Conservation (phyloP, 805 yeast species). For the Candida sithepensis region DNA sequence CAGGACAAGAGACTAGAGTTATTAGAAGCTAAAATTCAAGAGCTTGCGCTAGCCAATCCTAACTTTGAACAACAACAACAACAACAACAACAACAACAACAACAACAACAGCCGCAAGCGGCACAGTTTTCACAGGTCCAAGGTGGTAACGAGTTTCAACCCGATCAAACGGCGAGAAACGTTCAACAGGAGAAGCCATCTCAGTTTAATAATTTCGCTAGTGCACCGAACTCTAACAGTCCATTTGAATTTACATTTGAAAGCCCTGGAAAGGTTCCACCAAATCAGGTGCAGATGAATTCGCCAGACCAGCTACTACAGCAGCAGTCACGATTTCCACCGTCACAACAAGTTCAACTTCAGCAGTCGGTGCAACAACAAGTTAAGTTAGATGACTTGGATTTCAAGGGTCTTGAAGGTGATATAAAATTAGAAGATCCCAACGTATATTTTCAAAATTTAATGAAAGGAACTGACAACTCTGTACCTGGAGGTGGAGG, state of each 20-base stretch:
- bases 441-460: constrained; percentile 12
- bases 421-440: constrained; percentile 13
- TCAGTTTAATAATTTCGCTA: neutral
- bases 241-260: constrained; percentile 14
- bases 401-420: neutral
- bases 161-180: neutral
- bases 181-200: neutral
- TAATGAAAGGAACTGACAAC: constrained; percentile 6
- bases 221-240: constrained; percentile 5
- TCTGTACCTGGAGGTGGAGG: neutral
- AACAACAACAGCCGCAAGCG: constrained; percentile 3
- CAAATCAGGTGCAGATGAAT: neutral
- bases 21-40: constrained; percentile 37
- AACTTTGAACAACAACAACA: neutral
- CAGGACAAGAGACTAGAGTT: constrained; percentile 49
- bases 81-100: constrained; percentile 2
- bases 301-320: neutral
- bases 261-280: constrained; percentile 3
- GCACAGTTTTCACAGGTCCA: neutral
- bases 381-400: constrained; percentile 10
- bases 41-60: constrained; percentile 6
- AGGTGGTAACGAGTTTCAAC: neutral
- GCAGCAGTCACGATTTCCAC: constrained; percentile 3
- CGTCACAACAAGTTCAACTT: constrained; percentile 1
- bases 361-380: no score